phyloP scores from a whole-genome alignment of 1,139 yeast species.

The Geotrichum carabidarum region DNA sequence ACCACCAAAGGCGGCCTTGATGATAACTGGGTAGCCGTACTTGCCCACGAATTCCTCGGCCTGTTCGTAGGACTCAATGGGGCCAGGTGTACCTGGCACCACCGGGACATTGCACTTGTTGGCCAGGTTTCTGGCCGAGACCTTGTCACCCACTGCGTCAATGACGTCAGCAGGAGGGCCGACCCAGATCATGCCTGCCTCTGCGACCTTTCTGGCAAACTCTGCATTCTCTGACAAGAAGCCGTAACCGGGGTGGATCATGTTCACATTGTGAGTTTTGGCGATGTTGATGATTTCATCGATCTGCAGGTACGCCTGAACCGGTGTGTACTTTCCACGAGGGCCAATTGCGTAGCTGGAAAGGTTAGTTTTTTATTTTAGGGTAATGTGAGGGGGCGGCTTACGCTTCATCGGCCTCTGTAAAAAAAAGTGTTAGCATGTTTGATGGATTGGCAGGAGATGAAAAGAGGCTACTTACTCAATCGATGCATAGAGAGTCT shows the following conservation, averaged over 20 bases:
- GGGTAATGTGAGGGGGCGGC: slow-evolving; percentile 10
- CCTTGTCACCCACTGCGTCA: slow-evolving; percentile 97
- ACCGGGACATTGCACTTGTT: slow-evolving; percentile 77
- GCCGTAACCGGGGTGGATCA: slow-evolving; percentile 99
- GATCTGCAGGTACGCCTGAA: slow-evolving; percentile 90
- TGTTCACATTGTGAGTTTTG: slow-evolving; percentile 76
- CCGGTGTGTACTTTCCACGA: slow-evolving; percentile 88
- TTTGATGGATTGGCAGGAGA: not conserved
- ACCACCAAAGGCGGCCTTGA: slow-evolving; percentile 99
- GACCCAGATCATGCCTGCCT: slow-evolving; percentile 89
- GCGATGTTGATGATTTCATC: slow-evolving; percentile 94
- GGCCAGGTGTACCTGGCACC: slow-evolving; percentile 98
- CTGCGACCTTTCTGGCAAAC: slow-evolving; percentile 88
- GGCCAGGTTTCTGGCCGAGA: slow-evolving; percentile 87
- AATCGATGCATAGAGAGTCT: slow-evolving; percentile 90
- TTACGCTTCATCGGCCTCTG: slow-evolving; percentile 40
- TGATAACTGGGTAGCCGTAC: slow-evolving; percentile 93
- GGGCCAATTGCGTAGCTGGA: slow-evolving; percentile 71
- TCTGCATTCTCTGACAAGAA: slow-evolving; percentile 91
- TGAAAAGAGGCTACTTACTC: slow-evolving; percentile 29
- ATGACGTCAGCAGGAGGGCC: slow-evolving; percentile 89
- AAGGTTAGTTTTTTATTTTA: not conserved
- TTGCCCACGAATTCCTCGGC: slow-evolving; percentile 72
- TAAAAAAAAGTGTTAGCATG: not conserved
- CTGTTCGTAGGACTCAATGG: slow-evolving; percentile 74